Evolutionary conservation across 108 stramenopile genomes (phyloP), one percentile per base, ranked within the genome.

Genomic region (Nannochloropsis gaditana): DNA sequence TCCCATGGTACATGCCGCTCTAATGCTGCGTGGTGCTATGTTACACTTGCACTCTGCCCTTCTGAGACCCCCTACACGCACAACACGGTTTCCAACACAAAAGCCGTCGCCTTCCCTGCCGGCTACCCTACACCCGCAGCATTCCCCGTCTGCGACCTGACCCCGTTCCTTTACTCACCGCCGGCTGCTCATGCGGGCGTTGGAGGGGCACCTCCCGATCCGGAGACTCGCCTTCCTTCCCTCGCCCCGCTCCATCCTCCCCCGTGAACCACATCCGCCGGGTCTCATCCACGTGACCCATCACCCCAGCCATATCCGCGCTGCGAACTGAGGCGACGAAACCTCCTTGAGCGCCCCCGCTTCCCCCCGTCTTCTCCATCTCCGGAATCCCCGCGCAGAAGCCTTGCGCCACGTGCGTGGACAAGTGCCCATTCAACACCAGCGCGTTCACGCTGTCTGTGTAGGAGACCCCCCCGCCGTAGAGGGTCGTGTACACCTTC

Each of bases 401-500:
- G 4, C 59, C 59, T 6, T 73, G 59, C 19, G 59, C 59, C 4
- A 73, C 8, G 8, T 73, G 59, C 19, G 15, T n/a, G n/a, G 59
- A 73, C 59, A 73, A n/a, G n/a, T 73, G 59, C n/a, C 59, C 59
- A n/a, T 73, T 15, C 59, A 73, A n/a, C 59, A 73, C 59, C 59
- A 73, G 59, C 59, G 59, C 59, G n/a, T 73, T 73, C 59, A 73
- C 4, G 6, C 59, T 73, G 8, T 73, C 59, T n/a, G 59, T 73
- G 59, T 73, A 73, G 19, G 59, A 73, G 6, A 73, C 59, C 2
- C 4, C 3, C 15, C n/a, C 19, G 19, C 59, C 59, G 59, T 73
- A 73, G 19, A 73, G n/a, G 2, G 59, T n/a, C 19, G 15, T n/a
- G n/a, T 73, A 73, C 4, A 73, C n/a, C 59, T 73, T 73, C 59